Conservation (phyloP, 2,329 filamentous ascomycete genomes). For the Cladosporium velox region DNA sequence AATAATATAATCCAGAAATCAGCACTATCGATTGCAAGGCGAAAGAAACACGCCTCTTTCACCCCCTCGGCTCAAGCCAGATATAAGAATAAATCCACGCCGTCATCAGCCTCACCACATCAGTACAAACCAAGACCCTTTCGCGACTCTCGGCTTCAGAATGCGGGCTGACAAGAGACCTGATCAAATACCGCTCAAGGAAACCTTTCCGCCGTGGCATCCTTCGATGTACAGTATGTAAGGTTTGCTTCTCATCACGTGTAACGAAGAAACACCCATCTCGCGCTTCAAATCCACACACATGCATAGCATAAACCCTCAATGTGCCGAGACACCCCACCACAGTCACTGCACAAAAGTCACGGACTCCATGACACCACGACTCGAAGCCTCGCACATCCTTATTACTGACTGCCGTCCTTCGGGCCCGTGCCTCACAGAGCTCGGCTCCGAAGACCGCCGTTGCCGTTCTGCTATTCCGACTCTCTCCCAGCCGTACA, state of each 20-base stretch:
- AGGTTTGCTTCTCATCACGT: not conserved
- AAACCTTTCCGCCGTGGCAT: not conserved
- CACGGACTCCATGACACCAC: not conserved
- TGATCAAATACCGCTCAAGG: not conserved
- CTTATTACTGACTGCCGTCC: not conserved
- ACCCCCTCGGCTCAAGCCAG: not conserved
- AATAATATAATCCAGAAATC: not conserved
- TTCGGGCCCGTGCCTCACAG: not conserved
- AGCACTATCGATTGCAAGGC: not conserved
- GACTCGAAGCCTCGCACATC: not conserved
- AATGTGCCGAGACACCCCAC: not conserved
- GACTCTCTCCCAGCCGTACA: not conserved
- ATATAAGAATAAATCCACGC: conserved; percentile 2
- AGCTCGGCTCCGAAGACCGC: conserved; percentile 5
- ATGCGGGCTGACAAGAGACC: not conserved
- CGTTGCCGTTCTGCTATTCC: not conserved
- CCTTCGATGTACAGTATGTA: not conserved
- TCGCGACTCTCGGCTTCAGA: not conserved
- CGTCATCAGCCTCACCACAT: conserved; percentile 3
- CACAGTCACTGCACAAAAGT: not conserved
- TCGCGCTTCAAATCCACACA: not conserved
- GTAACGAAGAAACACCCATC: not conserved
- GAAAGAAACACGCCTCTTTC: not conserved
- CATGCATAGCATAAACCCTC: not conserved
- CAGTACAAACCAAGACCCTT: not conserved